Conservation (phyloP, 257 asterid genomes). For the Paraleonurus japonicus region DNA sequence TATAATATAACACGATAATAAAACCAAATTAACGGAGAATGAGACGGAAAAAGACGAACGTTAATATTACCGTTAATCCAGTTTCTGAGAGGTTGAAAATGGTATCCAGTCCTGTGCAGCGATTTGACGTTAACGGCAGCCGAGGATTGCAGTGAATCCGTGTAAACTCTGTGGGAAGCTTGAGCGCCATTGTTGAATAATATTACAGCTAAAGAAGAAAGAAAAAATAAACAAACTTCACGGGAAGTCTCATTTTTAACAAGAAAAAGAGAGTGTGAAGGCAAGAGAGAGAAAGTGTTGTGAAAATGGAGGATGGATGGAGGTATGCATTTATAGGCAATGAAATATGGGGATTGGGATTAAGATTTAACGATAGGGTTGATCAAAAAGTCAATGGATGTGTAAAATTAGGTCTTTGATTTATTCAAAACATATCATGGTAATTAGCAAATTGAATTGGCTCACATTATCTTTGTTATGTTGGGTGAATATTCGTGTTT, state of each 20-base stretch:
- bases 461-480: background rate
- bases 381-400: constrained; percentile 5
- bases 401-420: background rate
- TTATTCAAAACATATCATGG: background rate
- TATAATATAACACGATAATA: no score
- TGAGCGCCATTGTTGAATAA: constrained; percentile 29
- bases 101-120: constrained; percentile 46
- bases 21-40: background rate
- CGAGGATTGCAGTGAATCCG: constrained; percentile 30
- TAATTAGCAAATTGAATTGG: background rate
- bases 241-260: background rate
- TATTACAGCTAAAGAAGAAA: background rate
- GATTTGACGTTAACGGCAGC: background rate
- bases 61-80: constrained; percentile 50
- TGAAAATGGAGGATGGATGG: background rate
- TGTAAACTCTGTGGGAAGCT: constrained; percentile 31
- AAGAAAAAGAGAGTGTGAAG: background rate
- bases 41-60: background rate
- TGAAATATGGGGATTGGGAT: background rate
- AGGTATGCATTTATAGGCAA: constrained; percentile 28
- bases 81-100: constrained; percentile 46
- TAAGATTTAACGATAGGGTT: background rate
- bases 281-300: background rate
- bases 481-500: no score
- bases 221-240: background rate